These are phyloP conservation scores for Aspergillus kassunensis DNA, from an alignment of 495 filamentous ascomycete species.

Conservation along the genomic window DNA sequence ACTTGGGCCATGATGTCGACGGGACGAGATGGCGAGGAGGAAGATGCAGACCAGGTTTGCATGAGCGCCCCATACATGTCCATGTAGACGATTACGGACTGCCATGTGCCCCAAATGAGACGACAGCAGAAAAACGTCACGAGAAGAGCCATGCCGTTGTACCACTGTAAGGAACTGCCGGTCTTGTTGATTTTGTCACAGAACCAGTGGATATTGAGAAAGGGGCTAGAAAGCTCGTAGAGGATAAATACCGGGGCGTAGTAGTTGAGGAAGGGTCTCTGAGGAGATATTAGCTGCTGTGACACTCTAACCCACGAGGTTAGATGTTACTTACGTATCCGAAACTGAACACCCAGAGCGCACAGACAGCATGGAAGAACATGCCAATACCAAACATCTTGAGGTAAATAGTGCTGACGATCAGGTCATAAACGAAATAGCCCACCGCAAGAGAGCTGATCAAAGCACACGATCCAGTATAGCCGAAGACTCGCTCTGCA, in stretches of 20 bases:
- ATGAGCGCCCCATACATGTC: constrained; percentile 71
- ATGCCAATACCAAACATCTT: constrained; percentile 84
- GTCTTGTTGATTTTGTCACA: constrained; percentile 96
- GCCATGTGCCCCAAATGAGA: constrained; percentile 87
- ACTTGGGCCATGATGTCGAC: constrained; percentile 34
- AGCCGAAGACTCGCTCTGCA: constrained; percentile 82
- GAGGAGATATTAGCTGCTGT: constrained; percentile 4
- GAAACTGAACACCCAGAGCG: constrained; percentile 79
- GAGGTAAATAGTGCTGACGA: constrained; percentile 66
- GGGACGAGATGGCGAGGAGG: constrained; percentile 22
- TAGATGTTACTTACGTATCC: constrained; percentile 75
- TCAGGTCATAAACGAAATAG: constrained; percentile 95
- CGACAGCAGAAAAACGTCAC: constrained; percentile 81
- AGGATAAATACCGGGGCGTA: constrained; percentile 91
- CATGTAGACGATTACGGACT: constrained; percentile 67
- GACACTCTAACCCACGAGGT: not conserved
- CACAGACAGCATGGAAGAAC: constrained; percentile 83
- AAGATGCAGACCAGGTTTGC: constrained; percentile 34
- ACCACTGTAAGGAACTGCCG: constrained; percentile 73
- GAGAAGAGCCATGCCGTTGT: constrained; percentile 70
- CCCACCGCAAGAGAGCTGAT: constrained; percentile 81
- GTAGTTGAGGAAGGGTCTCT: constrained; percentile 93
- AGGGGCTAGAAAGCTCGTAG: constrained; percentile 92
- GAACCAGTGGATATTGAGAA: constrained; percentile 99
- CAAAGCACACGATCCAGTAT: constrained; percentile 76